These are phyloP conservation scores for Umbelopsis sp. DNA, from an alignment of 371 early-diverging fungal genomes.

Conservation along the genomic window DNA sequence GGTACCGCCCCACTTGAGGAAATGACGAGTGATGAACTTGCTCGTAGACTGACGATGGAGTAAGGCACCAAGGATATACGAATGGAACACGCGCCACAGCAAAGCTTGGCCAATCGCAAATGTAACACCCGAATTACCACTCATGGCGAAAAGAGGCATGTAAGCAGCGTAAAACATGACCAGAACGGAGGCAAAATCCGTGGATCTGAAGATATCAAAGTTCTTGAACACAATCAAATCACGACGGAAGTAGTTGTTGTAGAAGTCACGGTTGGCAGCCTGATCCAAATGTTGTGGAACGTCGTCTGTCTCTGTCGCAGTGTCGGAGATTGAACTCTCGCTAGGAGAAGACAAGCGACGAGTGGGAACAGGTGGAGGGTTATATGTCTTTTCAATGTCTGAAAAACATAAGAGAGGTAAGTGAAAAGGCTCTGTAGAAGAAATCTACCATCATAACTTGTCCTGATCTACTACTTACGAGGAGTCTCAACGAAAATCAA, in stretches of 20 bases:
- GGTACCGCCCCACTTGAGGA: slow-evolving; percentile 89
- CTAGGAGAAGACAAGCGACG: slow-evolving; percentile 8
- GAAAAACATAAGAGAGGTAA: not conserved
- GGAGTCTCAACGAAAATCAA: slow-evolving; percentile 93
- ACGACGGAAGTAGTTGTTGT: slow-evolving; percentile 70
- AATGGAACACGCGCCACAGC: slow-evolving; percentile 86
- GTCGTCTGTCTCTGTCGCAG: slow-evolving; percentile 22
- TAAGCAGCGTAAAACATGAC: slow-evolving; percentile 76
- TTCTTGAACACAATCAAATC: slow-evolving; percentile 90
- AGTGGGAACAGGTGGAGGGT: slow-evolving; percentile 62
- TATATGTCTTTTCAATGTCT: slow-evolving; percentile 93
- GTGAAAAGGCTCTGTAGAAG: not conserved
- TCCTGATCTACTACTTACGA: slow-evolving; percentile 52
- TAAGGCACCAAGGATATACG: slow-evolving; percentile 77
- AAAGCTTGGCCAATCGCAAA: slow-evolving; percentile 72
- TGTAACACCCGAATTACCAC: slow-evolving; percentile 46
- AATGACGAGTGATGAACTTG: slow-evolving; percentile 89
- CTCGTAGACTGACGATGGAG: slow-evolving; percentile 76
- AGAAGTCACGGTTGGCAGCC: slow-evolving; percentile 33
- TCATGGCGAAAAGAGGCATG: slow-evolving; percentile 57
- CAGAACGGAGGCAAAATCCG: slow-evolving; percentile 79
- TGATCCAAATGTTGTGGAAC: slow-evolving; percentile 23
- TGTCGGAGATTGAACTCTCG: slow-evolving; percentile 15
- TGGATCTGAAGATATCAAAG: slow-evolving; percentile 84
- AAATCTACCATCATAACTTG: not conserved